Evolutionary conservation across 2,329 filamentous ascomycete genomes (phyloP).

Genomic region (Dothideomycetes sp.): DNA sequence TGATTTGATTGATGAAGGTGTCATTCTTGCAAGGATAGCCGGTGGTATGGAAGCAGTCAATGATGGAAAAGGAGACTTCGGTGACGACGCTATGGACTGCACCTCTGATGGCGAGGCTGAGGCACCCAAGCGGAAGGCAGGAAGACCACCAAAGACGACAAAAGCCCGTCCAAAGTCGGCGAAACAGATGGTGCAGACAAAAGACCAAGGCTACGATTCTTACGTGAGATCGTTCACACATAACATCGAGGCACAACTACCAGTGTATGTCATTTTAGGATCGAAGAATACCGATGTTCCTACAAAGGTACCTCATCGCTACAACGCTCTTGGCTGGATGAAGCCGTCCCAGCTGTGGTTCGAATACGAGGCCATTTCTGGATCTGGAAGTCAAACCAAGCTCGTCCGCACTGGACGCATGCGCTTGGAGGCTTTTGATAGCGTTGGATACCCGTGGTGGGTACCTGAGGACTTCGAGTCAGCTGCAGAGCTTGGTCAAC

Average conservation of each 20-base stretch:
- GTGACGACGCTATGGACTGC: too few relatives aligned
- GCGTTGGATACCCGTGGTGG: conserved; percentile 29
- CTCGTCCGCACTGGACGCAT: too few relatives aligned
- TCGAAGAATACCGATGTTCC: conserved; percentile 38
- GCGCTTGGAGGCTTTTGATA: conserved; percentile 53
- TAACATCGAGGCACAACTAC: conserved; percentile 34
- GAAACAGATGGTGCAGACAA: conserved; percentile 34
- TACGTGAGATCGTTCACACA: conserved; percentile 32
- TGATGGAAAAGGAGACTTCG: conserved; percentile 35
- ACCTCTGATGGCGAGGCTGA: too few relatives aligned
- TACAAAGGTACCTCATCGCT: conserved; percentile 44
- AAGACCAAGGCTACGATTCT: conserved; percentile 33
- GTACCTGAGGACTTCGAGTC: conserved; percentile 1
- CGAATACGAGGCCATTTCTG: too few relatives aligned
- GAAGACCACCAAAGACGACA: too few relatives aligned
- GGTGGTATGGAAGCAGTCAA: conserved; percentile 42
- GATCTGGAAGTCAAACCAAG: too few relatives aligned
- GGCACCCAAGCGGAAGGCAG: too few relatives aligned
- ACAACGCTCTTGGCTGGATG: conserved; percentile 57
- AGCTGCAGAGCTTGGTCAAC: conserved; percentile 1
- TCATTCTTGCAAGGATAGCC: conserved; percentile 53
- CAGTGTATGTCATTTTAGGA: conserved; percentile 42
- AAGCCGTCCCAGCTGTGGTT: too few relatives aligned
- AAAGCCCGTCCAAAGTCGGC: too few relatives aligned
- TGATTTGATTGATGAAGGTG: conserved; percentile 49